A percentile compares a stretch with the other conserved stretches of the same genome.
These are phyloP conservation scores for Ophiocordyceps robertsii DNA, from an alignment of 2,329 filamentous ascomycete species.

Conservation along the genomic window DNA sequence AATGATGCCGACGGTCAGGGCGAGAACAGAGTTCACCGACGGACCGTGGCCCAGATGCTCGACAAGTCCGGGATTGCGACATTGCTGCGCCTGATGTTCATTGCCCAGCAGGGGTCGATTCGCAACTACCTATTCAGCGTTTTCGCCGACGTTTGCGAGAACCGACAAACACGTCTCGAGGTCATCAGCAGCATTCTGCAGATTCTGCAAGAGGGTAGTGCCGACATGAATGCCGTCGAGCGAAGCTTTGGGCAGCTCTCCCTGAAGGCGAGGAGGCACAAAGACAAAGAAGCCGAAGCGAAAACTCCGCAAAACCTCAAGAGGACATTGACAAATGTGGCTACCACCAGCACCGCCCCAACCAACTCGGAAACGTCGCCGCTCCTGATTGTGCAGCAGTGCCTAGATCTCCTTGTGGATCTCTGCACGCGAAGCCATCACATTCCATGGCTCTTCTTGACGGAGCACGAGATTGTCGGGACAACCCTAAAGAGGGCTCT, in stretches of 20 bases:
- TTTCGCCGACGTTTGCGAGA: slow-evolving; percentile 84
- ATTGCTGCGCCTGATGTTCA: slow-evolving; percentile 96
- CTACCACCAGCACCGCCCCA: slow-evolving; percentile 28
- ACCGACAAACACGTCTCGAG: slow-evolving; percentile 88
- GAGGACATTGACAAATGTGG: slow-evolving; percentile 53
- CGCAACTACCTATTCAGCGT: slow-evolving; percentile 76
- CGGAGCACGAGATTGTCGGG: slow-evolving; percentile 70
- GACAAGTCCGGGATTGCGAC: slow-evolving; percentile 94
- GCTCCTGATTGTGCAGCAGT: slow-evolving; percentile 90
- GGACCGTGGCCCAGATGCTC: slow-evolving; percentile 86
- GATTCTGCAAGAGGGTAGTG: slow-evolving; percentile 89
- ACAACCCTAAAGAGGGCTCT: slow-evolving; percentile 63
- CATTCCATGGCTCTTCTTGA: slow-evolving; percentile 83
- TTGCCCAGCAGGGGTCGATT: slow-evolving; percentile 78
- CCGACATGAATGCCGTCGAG: slow-evolving; percentile 85
- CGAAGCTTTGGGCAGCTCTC: slow-evolving; percentile 91
- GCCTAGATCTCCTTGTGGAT: slow-evolving; percentile 71
- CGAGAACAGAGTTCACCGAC: slow-evolving; percentile 56
- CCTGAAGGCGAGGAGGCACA: slow-evolving; percentile 73
- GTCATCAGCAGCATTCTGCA: slow-evolving; percentile 86
- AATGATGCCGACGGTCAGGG: slow-evolving; percentile 24
- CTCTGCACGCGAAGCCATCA: slow-evolving; percentile 76
- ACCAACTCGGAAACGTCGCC: slow-evolving; percentile 83
- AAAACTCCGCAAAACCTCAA: slow-evolving; percentile 77
- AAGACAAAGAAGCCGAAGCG: slow-evolving; percentile 40